Conservation (phyloP, 2,329 filamentous ascomycete genomes). For the Teratosphaeria destructans region DNA sequence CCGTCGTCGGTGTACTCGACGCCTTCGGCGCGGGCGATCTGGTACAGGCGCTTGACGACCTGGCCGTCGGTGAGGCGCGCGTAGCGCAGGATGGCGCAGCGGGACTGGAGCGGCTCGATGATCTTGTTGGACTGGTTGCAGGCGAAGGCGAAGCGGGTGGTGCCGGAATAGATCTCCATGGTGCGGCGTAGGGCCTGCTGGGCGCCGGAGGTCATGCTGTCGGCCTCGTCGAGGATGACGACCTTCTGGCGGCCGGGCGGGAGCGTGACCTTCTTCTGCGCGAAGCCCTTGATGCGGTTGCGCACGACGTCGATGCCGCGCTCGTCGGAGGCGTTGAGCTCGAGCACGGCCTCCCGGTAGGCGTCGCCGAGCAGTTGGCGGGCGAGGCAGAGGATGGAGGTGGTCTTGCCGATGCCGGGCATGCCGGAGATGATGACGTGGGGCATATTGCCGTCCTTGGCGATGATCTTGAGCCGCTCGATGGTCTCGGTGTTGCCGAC, state of each 20-base stretch:
- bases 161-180: slow-evolving; percentile 98
- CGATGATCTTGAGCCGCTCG: slow-evolving; percentile 94
- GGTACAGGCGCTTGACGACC: slow-evolving; percentile 78
- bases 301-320: slow-evolving; percentile 94
- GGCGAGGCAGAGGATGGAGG: slow-evolving; percentile 84
- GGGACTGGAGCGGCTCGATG: slow-evolving; percentile 94
- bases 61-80: slow-evolving; percentile 85
- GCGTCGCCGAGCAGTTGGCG: slow-evolving; percentile 81
- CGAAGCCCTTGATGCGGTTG: slow-evolving; percentile 95
- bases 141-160: slow-evolving; percentile 92
- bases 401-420: slow-evolving; percentile 98
- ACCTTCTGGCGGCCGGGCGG: slow-evolving; percentile 86
- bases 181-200: slow-evolving; percentile 90
- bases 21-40: slow-evolving; percentile 86
- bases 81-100: slow-evolving; percentile 92
- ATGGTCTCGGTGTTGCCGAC: slow-evolving; percentile 98
- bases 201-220: slow-evolving; percentile 91
- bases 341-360: slow-evolving; percentile 94
- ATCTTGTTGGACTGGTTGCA: slow-evolving; percentile 99
- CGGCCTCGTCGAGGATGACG: slow-evolving; percentile 94
- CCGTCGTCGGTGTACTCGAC: slow-evolving; percentile 89
- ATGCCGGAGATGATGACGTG: slow-evolving; percentile 99
- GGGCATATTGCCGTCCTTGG: slow-evolving; percentile 97
- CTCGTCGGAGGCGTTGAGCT: slow-evolving; percentile 94
- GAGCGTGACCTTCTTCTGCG: slow-evolving; percentile 96